Conservation (phyloP, 306 rosid species). For the Prunus mume region DNA sequence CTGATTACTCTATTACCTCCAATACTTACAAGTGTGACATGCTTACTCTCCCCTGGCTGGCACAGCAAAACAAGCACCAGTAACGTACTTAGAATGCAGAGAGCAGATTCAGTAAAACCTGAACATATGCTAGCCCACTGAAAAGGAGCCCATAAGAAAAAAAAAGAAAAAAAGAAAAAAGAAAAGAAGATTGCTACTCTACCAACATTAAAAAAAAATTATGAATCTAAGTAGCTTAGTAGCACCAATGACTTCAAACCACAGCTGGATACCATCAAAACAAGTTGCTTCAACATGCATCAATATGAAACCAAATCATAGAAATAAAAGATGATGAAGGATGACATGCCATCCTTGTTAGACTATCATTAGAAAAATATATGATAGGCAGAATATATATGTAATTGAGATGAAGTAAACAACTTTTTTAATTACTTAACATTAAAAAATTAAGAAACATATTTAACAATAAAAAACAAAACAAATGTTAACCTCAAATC, state of each 20-base stretch:
- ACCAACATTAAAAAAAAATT: neutral
- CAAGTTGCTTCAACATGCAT: too few relatives aligned
- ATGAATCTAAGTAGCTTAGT: neutral
- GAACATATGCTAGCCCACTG: too few relatives aligned
- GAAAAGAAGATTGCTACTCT: neutral
- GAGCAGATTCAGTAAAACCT: neutral
- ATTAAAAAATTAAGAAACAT: neutral
- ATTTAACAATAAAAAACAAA: constrained; percentile 5
- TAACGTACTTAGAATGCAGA: constrained; percentile 21
- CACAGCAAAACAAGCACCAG: constrained; percentile 25
- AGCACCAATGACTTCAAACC: too few relatives aligned
- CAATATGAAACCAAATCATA: neutral
- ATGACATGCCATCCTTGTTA: neutral
- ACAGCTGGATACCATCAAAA: too few relatives aligned
- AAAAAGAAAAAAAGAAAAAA: too few relatives aligned
- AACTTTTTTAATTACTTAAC: neutral
- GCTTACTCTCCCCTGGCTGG: constrained; percentile 84
- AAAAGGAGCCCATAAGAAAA: too few relatives aligned
- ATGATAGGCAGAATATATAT: neutral
- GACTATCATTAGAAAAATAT: neutral
- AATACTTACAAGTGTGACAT: constrained; percentile 71
- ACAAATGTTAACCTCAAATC: constrained; percentile 72
- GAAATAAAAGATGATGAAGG: neutral
- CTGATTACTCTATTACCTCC: constrained; percentile 76
- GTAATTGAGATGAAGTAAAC: neutral